Percentiles rank a stretch among this genome's conserved stretches.
phyloP scores from a whole-genome alignment of 2,329 filamentous ascomycete genomes.

The Orbilia ellipsospora region DNA sequence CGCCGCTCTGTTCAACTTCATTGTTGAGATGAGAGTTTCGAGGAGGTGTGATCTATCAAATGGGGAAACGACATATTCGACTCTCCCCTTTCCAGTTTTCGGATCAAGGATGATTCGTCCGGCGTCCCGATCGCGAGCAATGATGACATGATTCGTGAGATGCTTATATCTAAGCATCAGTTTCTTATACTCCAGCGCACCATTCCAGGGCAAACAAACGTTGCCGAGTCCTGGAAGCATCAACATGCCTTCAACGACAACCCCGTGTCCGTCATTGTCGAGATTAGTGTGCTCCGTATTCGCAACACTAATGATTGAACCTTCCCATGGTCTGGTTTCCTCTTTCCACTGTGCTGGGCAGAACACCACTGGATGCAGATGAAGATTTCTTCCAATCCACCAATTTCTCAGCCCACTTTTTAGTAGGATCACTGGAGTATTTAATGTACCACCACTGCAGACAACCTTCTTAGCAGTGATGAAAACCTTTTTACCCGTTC shows the following conservation, averaged over 20 bases:
- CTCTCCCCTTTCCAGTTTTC: slow-evolving; percentile 70
- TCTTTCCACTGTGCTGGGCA: slow-evolving; percentile 74
- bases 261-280: slow-evolving; percentile 81
- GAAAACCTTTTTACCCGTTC: slow-evolving; percentile 63
- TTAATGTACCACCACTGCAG: slow-evolving; percentile 73
- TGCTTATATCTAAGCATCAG: slow-evolving; percentile 74
- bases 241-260: slow-evolving; percentile 79
- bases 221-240: slow-evolving; percentile 78
- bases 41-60: slow-evolving; percentile 79
- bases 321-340: slow-evolving; percentile 76
- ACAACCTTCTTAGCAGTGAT: slow-evolving; percentile 60
- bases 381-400: slow-evolving; percentile 77
- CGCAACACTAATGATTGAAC: slow-evolving; percentile 81
- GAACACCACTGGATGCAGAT: slow-evolving; percentile 79
- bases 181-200: slow-evolving; percentile 78
- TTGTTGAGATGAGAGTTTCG: slow-evolving; percentile 76
- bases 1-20: slow-evolving; percentile 80
- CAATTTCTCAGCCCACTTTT: slow-evolving; percentile 79
- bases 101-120: slow-evolving; percentile 81
- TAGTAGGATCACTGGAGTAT: slow-evolving; percentile 79
- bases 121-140: slow-evolving; percentile 79
- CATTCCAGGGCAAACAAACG: slow-evolving; percentile 73
- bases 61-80: slow-evolving; percentile 77
- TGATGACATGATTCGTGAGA: slow-evolving; percentile 76
- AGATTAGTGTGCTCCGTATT: slow-evolving; percentile 82